phyloP scores from a whole-genome alignment of 176 grass and related monocot genomes.

The Bonia amplexicaulis region DNA sequence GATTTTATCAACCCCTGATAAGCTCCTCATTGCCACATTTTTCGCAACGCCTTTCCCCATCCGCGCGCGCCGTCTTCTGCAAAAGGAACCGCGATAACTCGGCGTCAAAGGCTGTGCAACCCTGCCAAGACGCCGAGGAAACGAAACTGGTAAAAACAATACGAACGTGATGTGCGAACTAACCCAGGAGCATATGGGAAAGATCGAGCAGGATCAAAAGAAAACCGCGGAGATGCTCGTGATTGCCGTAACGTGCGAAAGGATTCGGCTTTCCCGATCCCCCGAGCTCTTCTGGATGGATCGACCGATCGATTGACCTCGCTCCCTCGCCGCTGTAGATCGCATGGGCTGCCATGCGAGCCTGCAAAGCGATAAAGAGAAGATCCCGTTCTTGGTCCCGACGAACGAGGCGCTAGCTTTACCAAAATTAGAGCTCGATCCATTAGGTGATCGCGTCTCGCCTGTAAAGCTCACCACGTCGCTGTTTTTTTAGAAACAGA shows the following conservation, averaged over 20 bases:
- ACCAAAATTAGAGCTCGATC: conserved; percentile 60
- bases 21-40: conserved; percentile 21
- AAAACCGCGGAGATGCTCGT: conserved; percentile 17
- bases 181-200: not conserved
- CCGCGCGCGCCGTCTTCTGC: conserved; percentile 18
- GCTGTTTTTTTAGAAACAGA: no score
- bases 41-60: not conserved
- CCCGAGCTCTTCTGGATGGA: conserved; percentile 22
- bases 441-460: conserved; percentile 33
- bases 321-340: conserved; percentile 3
- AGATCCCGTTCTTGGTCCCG: conserved; percentile 52
- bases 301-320: not conserved
- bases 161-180: not conserved
- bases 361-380: conserved; percentile 29
- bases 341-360: not conserved
- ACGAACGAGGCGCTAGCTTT: conserved; percentile 20
- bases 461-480: conserved; percentile 48
- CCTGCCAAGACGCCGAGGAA: not conserved
- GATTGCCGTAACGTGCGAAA: conserved; percentile 47
- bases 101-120: not conserved
- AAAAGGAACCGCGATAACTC: conserved; percentile 24
- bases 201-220: not conserved
- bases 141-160: not conserved
- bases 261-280: conserved; percentile 40
- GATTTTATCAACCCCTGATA: not conserved